Evolutionary conservation across 2,329 filamentous ascomycete species (phyloP).

Genomic region (Phyllosticta paracitricarpa): DNA sequence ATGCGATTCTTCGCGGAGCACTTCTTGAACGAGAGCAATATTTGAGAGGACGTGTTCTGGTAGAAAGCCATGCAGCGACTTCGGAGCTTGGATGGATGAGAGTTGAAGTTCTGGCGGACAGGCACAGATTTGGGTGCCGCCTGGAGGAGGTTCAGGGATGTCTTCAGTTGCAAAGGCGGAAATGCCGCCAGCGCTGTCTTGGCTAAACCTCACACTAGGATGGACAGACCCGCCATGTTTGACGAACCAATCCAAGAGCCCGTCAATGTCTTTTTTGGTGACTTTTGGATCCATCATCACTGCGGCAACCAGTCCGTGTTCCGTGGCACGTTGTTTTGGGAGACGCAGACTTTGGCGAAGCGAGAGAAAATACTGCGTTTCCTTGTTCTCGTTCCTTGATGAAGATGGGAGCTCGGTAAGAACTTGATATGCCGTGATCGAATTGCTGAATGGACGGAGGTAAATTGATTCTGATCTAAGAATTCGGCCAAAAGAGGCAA

Average conservation of each 20-base stretch:
- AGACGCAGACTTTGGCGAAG: neutral
- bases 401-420: neutral
- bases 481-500: neutral
- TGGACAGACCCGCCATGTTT: slow-evolving; percentile 23
- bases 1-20: slow-evolving; percentile 16
- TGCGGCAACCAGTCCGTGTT: neutral
- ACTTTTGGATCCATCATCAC: neutral
- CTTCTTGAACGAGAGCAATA: slow-evolving; percentile 2
- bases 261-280: neutral
- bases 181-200: slow-evolving; percentile 22
- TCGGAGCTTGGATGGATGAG: slow-evolving; percentile 1
- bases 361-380: neutral
- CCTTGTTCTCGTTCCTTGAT: neutral
- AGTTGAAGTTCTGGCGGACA: slow-evolving; percentile 6
- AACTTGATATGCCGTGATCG: neutral
- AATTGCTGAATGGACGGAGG: neutral
- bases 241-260: slow-evolving; percentile 22
- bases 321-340: neutral
- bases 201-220: slow-evolving; percentile 21
- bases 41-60: slow-evolving; percentile 23
- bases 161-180: slow-evolving; percentile 18
- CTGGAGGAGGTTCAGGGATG: slow-evolving; percentile 11
- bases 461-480: neutral
- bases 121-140: slow-evolving; percentile 11
- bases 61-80: slow-evolving; percentile 14